Base-by-base conservation (phyloP, 225 moss, liverwort and hornwort genomes). In the Marchantia polymorpha region DNA sequence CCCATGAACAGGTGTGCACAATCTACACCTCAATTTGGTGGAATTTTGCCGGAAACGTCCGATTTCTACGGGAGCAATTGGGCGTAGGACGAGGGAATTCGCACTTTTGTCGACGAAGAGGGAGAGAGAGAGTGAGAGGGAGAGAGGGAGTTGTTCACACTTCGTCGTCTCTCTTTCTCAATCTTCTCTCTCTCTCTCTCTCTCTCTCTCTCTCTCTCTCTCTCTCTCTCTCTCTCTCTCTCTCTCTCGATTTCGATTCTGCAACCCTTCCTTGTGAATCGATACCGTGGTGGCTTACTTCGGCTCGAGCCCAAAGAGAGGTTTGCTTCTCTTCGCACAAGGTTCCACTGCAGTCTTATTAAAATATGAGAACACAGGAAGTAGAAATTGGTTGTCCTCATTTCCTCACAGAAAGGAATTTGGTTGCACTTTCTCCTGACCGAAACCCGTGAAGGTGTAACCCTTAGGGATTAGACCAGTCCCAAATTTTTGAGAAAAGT, bases 1-100 rank as follows among this genome's bases (percentile, higher is more conserved):
- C 73, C 56, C 22, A 50, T 81, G 84, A 81, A 84, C 27, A 74
- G 81, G 84, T 73, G 74, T 75, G 73, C 31, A 51, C 31, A 39
- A 25, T 19, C 10, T 65, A 13, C 72, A 64, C 69, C 60, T 51
- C 72, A 49, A 31, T 69, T 78, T 81, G 52, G 23, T 71, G 64
- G 52, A 58, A 16, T 63, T 64, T 67, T 51, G 12, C 56, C 10
- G 30, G 51, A 52, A 75, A 27, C 23, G 56, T 52, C 77, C 77
- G 22, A 22, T 76, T 73, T 74, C 67, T 51, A 55, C 74, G 73
- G 73, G 50, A 30, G 39, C 39, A 39, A 10, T 19, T 60, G 7
- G 60, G 20, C 23, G 0, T 64, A 8, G 23, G 64, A 23, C 23
- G 25, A 8, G 10, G 7, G 0, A 9, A 0, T 64, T 25, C 64